Evolutionary conservation across 1,284 basidiomycete species (phyloP).

Genomic region (Tremellales sp.): DNA sequence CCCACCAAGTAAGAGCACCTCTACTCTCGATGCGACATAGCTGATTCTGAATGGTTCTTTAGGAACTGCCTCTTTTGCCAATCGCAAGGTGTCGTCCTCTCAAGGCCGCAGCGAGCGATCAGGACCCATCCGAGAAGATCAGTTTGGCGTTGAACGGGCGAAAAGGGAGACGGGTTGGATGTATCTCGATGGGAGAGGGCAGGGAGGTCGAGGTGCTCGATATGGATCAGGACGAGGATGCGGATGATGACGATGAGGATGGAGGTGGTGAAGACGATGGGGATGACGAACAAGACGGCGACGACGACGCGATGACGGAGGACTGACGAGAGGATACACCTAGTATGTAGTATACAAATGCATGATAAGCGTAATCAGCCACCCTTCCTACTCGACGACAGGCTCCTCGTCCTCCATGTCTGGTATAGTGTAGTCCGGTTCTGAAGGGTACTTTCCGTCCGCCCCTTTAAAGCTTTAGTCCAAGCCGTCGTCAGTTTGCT

Average conservation of each 20-base stretch:
- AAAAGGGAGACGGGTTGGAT: conserved; percentile 32
- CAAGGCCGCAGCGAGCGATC: no score
- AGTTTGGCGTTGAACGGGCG: conserved; percentile 36
- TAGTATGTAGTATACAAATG: no score
- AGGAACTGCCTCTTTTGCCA: no score
- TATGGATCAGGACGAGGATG: conserved; percentile 38
- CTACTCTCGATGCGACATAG: background rate
- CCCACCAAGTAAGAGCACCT: conserved; percentile 7
- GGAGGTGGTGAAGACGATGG: conserved; percentile 23
- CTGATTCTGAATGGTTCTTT: conserved; percentile 1
- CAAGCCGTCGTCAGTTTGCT: conserved; percentile 1
- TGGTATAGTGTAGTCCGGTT: conserved; percentile 36
- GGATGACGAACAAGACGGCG: conserved; percentile 9
- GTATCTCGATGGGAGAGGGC: conserved; percentile 27
- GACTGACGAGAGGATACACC: no score
- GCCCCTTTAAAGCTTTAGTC: conserved; percentile 25
- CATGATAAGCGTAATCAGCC: no score
- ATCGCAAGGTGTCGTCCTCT: no score
- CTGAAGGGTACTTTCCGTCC: conserved; percentile 27
- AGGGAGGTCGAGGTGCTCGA: conserved; percentile 33
- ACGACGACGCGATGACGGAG: conserved; percentile 15
- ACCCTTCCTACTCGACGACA: no score
- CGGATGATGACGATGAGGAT: conserved; percentile 24
- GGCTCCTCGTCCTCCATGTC: conserved; percentile 30
- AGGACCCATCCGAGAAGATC: conserved; percentile 1